Evolutionary conservation across 495 filamentous ascomycete genomes (phyloP).

Genomic region (Sphaerosporella brunnea): DNA sequence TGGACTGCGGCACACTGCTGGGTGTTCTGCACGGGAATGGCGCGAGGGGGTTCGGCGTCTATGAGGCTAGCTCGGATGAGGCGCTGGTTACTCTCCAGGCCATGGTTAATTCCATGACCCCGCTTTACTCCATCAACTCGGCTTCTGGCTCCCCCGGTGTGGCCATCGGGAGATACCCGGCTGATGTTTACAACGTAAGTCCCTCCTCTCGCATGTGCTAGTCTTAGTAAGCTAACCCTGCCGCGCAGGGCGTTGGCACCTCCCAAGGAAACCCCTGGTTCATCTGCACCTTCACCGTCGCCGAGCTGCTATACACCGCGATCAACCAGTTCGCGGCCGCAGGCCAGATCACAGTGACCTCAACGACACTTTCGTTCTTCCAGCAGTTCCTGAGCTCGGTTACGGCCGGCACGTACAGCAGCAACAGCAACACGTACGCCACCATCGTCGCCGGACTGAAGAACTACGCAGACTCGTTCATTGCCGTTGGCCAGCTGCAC

Average conservation of each 20-base stretch:
- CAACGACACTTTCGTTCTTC: slow-evolving; percentile 38
- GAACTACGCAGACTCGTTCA: slow-evolving; percentile 44
- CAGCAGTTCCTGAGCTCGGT: slow-evolving; percentile 31
- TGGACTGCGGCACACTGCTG: slow-evolving; percentile 46
- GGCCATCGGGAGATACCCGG: slow-evolving; percentile 50
- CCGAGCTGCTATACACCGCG: slow-evolving; percentile 44
- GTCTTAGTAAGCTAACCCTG: no score
- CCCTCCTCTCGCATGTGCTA: no score
- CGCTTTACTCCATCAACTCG: slow-evolving; percentile 42
- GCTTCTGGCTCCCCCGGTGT: slow-evolving; percentile 34
- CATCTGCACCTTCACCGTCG: slow-evolving; percentile 40
- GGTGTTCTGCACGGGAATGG: slow-evolving; percentile 46
- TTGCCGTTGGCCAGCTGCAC: slow-evolving; percentile 33
- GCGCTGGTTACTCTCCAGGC: slow-evolving; percentile 49
- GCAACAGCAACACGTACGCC: slow-evolving; percentile 31
- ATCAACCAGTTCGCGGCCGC: slow-evolving; percentile 37
- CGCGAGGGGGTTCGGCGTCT: slow-evolving; percentile 40
- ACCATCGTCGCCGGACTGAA: slow-evolving; percentile 35
- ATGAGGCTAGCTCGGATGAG: slow-evolving; percentile 46
- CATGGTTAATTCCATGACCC: slow-evolving; percentile 42
- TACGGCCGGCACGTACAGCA: slow-evolving; percentile 32
- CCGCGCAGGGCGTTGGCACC: slow-evolving; percentile 30
- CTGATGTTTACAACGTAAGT: slow-evolving; percentile 51
- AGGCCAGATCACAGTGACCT: slow-evolving; percentile 31
- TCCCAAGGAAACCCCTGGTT: slow-evolving; percentile 35